Base-by-base conservation (phyloP, 2,329 filamentous ascomycete species). In the Ceratocystis eucalypticola region DNA sequence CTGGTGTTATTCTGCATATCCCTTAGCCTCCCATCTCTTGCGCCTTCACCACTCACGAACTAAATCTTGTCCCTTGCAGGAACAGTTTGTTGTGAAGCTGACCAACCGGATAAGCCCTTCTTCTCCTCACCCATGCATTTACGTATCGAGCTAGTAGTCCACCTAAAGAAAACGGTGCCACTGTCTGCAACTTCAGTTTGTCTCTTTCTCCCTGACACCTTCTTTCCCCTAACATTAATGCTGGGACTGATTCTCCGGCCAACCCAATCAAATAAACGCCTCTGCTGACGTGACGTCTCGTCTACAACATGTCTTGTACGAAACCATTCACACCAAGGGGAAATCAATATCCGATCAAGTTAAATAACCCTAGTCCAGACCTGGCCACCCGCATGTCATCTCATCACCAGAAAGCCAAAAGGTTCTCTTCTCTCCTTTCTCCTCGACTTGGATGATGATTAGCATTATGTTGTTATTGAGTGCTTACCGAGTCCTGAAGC, bases 301-400 rank as follows among this genome's bases (percentile, higher is more conserved):
- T 57, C 53, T 57, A 28, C 53, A 28, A 53, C n/a, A 53, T 20
- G 48, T 53, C 48, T n/a, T n/a, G n/a, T 8, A 15, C 37, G n/a
- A 22, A n/a, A 8, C 48, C 46, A 50, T 6, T 22, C 46, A 50
- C 6, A 50, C 46, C 15, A 20, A n/a, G 15, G 46, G 6, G 15
- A 50, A n/a, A 50, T 50, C 33, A 37, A 12, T 37, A 10, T 12
- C 33, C 37, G 6, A 59, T 59, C 3, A 30, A 37, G 12, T 10
- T 37, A 59, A 59, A 30, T 33, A 59, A 59, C 25, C 55, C 55
- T 59, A 59, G 55, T 6, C n/a, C 55, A 37, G 7, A 59, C 55
- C 30, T 10, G 7, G 33, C 55, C 12, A 59, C 5, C 28, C 48
- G 48, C 48, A 25, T 53, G 22, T 53, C 48, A 53, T 28, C 10